Evolutionary conservation across 257 asterid species (phyloP).

Genomic region (Solanum chiquidenum): DNA sequence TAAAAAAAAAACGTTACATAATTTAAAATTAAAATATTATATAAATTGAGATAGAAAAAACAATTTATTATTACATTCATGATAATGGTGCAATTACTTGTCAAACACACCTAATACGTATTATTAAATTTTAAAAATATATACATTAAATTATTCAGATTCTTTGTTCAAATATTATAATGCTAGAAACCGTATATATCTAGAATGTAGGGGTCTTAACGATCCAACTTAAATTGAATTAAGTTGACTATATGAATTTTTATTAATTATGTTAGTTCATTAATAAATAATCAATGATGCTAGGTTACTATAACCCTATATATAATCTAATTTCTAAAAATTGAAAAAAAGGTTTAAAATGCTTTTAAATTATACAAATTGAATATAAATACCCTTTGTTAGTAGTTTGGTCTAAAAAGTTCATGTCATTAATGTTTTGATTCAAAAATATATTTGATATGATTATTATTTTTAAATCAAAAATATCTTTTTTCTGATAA

Average conservation of each 20-base stretch:
- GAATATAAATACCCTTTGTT: too few species aligned
- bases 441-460: not conserved
- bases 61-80: not conserved
- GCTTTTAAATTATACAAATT: not conserved
- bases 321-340: not conserved
- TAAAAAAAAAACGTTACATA: not conserved
- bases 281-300: not conserved
- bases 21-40: not conserved
- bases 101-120: not conserved
- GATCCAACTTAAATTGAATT: not conserved
- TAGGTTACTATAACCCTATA: not conserved
- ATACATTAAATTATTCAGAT: not conserved
- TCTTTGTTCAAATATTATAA: not conserved
- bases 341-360: too few species aligned
- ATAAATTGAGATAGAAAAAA: not conserved
- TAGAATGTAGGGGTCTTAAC: not conserved
- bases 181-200: not conserved
- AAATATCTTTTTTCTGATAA: too few species aligned
- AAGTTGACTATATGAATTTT: not conserved
- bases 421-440: not conserved
- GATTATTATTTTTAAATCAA: too few species aligned
- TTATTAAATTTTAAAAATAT: not conserved
- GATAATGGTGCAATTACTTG: not conserved
- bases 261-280: not conserved
- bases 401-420: not conserved